Evolutionary conservation across 768 basidiomycete genomes (phyloP), one percentile per base, ranked within the genome.

Genomic region (Chiua virens): DNA sequence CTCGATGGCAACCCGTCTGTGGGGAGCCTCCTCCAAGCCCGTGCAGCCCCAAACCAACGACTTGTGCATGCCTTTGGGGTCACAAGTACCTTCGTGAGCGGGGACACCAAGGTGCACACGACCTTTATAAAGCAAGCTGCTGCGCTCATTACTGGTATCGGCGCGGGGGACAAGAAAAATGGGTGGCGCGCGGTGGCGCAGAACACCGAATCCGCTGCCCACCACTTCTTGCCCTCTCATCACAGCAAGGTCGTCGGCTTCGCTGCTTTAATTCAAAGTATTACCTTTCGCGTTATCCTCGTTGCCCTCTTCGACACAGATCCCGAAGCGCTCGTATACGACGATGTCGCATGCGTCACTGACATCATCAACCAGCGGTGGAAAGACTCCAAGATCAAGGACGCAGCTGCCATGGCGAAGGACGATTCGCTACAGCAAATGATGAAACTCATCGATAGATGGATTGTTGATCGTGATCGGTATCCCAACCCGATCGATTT

Each of bases 51-150:
- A 0, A 68, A 68, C 5, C 22, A 59, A 32, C 54, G 69, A 0
- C 65, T 69, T 0, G 52, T 67, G 0, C 45, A 57, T 3, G 68
- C 70, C 0, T 69, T 69, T 7, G 58, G 56, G 0, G 27, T 71
- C 10, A 72, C 77, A 0, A 85, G 77, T 42, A 80, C 83, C 0
- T 85, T 85, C 36, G 81, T 84, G 23, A 77, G 73, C 37, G 32
- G 46, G 0, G 69, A 77, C 4, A 13, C 52, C 0, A 52, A 53
- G 22, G 37, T 68, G 0, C 66, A 83, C 52, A 59, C 50, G 25
- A 20, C 39, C 0, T 70, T 70, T n/a, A 58, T 57, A 6, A 44
- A 45, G 8, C 45, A 20, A 5, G 66, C 66, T 22, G 70, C 59
- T 50, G 42, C 46, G 8, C 49, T 69, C 8, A 53, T 67, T 23